Percentiles rank a stretch among this genome's conserved stretches.
These are phyloP conservation scores for Saccharomyces paradoxus DNA, from an alignment of 805 yeast genomes.

Conservation along the genomic window DNA sequence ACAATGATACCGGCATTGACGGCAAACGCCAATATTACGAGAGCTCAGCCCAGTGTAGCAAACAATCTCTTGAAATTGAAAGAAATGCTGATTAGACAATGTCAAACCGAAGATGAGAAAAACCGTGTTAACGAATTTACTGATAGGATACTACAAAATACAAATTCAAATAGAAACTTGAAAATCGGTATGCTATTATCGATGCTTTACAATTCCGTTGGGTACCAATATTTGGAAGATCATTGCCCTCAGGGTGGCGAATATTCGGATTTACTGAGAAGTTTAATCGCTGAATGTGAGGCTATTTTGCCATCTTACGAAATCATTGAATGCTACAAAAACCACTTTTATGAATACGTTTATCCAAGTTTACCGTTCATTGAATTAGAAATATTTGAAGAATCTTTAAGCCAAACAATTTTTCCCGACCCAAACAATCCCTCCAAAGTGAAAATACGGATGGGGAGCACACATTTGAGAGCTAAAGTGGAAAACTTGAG, in stretches of 20 bases:
- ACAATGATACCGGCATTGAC: conserved; percentile 26
- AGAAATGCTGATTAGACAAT: conserved; percentile 18
- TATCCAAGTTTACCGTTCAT: conserved; percentile 25
- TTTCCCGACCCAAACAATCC: conserved; percentile 13
- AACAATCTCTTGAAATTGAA: conserved; percentile 19
- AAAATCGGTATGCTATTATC: conserved; percentile 19
- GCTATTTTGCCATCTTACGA: conserved; percentile 21
- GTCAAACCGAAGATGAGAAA: conserved; percentile 17
- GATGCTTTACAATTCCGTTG: conserved; percentile 16
- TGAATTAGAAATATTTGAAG: conserved; percentile 25
- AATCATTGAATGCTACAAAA: conserved; percentile 19
- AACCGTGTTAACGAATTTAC: conserved; percentile 22
- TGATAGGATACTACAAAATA: conserved; percentile 22
- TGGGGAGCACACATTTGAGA: conserved; percentile 24
- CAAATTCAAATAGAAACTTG: conserved; percentile 14
- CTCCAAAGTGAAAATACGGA: conserved; percentile 14
- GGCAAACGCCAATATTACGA: conserved; percentile 21
- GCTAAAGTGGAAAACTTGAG: conserved; percentile 24
- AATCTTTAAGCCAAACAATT: conserved; percentile 19
- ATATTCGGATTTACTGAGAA: conserved; percentile 21
- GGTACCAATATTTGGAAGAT: conserved; percentile 24
- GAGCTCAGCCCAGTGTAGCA: conserved; percentile 20
- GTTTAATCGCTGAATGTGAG: conserved; percentile 19
- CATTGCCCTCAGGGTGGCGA: conserved; percentile 17
- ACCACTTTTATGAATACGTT: conserved; percentile 22